Percentiles rank a stretch among this genome's conserved stretches.
phyloP scores from a whole-genome alignment of 2,329 filamentous ascomycete genomes.

The Penicillium sp. region DNA sequence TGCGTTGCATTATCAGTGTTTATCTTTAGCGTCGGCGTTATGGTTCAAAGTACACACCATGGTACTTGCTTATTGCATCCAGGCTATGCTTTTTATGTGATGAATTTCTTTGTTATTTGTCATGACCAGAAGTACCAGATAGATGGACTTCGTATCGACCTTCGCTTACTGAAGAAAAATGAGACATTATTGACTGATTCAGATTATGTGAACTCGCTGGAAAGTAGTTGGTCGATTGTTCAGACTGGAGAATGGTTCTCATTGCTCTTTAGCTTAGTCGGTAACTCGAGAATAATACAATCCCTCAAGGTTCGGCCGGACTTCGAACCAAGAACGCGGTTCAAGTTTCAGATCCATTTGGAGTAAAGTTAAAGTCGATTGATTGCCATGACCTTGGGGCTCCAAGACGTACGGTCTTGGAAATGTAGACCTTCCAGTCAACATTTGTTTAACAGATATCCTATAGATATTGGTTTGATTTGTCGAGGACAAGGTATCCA shows the following conservation, averaged over 20 bases:
- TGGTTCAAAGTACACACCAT: constrained; percentile 18
- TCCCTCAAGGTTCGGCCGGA: too few species aligned
- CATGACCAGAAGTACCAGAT: constrained; percentile 17
- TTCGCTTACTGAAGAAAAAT: not conserved
- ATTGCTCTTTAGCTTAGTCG: too few species aligned
- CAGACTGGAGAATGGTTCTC: too few species aligned
- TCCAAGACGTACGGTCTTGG: too few species aligned
- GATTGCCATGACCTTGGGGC: too few species aligned
- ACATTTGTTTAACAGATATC: not conserved
- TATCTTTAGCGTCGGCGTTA: constrained; percentile 28
- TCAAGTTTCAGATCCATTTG: too few species aligned
- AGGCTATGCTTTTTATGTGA: constrained; percentile 4
- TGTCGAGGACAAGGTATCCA: not conserved
- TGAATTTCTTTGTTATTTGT: constrained; percentile 11
- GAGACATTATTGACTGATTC: not conserved
- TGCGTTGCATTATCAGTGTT: constrained; percentile 12
- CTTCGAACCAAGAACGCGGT: too few species aligned
- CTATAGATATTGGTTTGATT: not conserved
- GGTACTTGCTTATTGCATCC: constrained; percentile 15
- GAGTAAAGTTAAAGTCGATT: too few species aligned
- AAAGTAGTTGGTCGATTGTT: not conserved
- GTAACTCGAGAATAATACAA: too few species aligned
- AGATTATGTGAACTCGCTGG: too few species aligned
- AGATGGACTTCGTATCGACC: constrained; percentile 4
- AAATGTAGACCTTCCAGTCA: too few species aligned